Evolutionary conservation across 768 basidiomycete genomes (phyloP).

Genomic region (Lactarius pseudohatsudake): DNA sequence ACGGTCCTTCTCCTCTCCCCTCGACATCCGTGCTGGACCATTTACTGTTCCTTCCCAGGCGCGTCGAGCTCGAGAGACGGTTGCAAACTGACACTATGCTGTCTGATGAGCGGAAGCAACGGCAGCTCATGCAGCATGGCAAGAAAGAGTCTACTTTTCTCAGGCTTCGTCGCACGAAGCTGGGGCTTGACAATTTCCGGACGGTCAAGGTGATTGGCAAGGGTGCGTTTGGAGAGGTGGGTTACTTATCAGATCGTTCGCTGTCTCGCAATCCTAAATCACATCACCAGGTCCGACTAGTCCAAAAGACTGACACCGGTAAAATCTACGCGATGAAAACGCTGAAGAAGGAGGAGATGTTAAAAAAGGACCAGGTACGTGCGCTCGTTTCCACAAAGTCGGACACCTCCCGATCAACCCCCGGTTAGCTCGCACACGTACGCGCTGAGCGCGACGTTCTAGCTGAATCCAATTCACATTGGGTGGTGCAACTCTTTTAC

Average conservation of each 20-base stretch:
- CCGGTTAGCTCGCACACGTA: constrained; percentile 85
- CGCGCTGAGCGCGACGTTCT: constrained; percentile 96
- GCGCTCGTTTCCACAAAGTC: neutral
- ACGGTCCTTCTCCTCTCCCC: constrained; percentile 47
- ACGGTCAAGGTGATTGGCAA: constrained; percentile 99
- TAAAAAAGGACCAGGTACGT: constrained; percentile 95
- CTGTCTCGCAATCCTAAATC: neutral
- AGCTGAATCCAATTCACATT: constrained; percentile 90
- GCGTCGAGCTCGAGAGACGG: constrained; percentile 82
- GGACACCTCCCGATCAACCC: constrained; percentile 5
- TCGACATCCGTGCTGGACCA: neutral
- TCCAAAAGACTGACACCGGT: constrained; percentile 95
- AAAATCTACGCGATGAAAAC: constrained; percentile 99
- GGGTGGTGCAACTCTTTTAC: constrained; percentile 97
- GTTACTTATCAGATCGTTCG: constrained; percentile 28
- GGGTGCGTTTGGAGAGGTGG: constrained; percentile 96
- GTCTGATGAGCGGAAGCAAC: constrained; percentile 82
- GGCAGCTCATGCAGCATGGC: constrained; percentile 79
- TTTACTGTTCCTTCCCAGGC: constrained; percentile 47
- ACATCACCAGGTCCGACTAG: constrained; percentile 70
- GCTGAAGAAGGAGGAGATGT: constrained; percentile 95
- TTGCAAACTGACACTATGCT: constrained; percentile 66
- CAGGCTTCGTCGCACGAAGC: constrained; percentile 81
- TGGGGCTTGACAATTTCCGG: constrained; percentile 89
- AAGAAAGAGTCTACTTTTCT: constrained; percentile 89